Evolutionary conservation across 2,329 filamentous ascomycete species (phyloP).

Genomic region (Myrmaecium sp.): DNA sequence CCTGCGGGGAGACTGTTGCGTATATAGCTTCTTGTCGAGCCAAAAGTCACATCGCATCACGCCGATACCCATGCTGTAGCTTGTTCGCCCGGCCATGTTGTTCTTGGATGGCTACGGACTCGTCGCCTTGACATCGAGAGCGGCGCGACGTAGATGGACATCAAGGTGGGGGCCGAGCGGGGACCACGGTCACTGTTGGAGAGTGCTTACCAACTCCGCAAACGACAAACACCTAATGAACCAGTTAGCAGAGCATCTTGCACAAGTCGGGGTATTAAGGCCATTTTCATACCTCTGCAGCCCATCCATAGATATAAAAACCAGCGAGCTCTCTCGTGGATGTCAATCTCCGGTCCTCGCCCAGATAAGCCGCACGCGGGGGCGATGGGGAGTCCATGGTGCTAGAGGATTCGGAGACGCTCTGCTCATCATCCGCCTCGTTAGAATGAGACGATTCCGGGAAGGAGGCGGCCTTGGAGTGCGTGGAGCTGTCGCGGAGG

Average conservation of each 20-base stretch:
- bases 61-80: no score
- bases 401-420: conserved; percentile 13
- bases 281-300: conserved; percentile 46
- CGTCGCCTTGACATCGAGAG: no score
- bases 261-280: no score
- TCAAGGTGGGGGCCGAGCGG: no score
- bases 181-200: conserved; percentile 1
- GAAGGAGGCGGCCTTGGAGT: conserved; percentile 15
- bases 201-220: conserved; percentile 57
- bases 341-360: conserved; percentile 78
- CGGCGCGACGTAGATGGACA: no score
- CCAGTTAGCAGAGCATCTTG: conserved; percentile 5
- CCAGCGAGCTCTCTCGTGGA: conserved; percentile 74
- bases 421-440: conserved; percentile 26
- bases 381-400: conserved; percentile 17
- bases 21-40: no score
- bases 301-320: conserved; percentile 95
- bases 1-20: no score
- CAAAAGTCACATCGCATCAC: no score
- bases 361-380: conserved; percentile 39
- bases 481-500: conserved; percentile 14
- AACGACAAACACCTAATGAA: conserved; percentile 59
- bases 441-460: conserved; percentile 4
- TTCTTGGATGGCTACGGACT: no score
- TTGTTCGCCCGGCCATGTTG: no score